Base-by-base conservation (phyloP, 768 basidiomycete species). In the Suillus ampliporus region DNA sequence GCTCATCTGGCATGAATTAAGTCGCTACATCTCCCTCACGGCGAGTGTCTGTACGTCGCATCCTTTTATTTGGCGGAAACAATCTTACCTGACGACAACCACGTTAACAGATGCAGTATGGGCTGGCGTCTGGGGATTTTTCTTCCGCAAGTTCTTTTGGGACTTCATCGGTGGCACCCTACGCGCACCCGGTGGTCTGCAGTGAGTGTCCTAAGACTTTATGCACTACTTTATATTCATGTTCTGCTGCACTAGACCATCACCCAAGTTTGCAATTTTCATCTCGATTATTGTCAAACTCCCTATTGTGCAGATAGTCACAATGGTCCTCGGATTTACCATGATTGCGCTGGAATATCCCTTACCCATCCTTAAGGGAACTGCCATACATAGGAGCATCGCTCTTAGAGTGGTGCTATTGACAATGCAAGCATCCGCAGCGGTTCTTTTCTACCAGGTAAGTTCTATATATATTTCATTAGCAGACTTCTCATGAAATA, bases 101-200 rank as follows among this genome's bases (percentile, higher is more conserved):
- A 31, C 10, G 9, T 38, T 28, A 40, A 57, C 64, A 94, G 92
- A 92, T 73, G 85, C 88, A 61, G 79, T 94, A 13, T 94, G 92
- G 93, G 89, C 91, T 15, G 80, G 85, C 37, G 89, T 91, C 77
- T 96, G 86, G 78, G 95, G 88, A 19, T 74, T 95, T 15, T 79
- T 90, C 68, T 95, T 87, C 79, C 91, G 94, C 76, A 97, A 97
- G 79, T 97, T 94, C 85, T 95, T 97, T 79, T 97, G 92, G 91
- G 95, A 97, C 79, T 94, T 97, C 72, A 79, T 94, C n/a, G 89
- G 87, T 63, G 94, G 91, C 52, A 89, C 83, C 61, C 72, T 93
- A 61, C 89, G 91, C 64, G 83, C 86, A 72, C 91, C 91, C 34
- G 91, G 91, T 78, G 91, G 91, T 58, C 61, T 91, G 28, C 90